phyloP scores from a whole-genome alignment of 176 grass and related monocot species.

The Ensete ventricosum region DNA sequence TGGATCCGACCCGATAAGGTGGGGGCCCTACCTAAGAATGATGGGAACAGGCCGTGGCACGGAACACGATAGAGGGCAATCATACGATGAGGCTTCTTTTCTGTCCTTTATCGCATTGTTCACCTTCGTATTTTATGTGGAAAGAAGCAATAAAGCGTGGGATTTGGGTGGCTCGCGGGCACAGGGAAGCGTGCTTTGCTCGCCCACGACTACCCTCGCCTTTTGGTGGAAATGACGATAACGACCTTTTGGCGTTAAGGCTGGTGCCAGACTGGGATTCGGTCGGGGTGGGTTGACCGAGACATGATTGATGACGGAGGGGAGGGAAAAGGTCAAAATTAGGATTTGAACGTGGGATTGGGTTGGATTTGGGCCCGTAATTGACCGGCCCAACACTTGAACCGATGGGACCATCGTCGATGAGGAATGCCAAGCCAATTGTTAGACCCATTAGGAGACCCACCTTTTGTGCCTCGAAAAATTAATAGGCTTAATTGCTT shows the following conservation, averaged over 20 bases:
- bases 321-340: too few relatives aligned
- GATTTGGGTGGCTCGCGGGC: not conserved
- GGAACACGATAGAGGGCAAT: conserved; percentile 4
- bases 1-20: not conserved
- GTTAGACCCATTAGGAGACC: too few relatives aligned
- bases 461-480: too few relatives aligned
- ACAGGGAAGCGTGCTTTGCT: not conserved
- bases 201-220: not conserved
- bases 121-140: too few relatives aligned
- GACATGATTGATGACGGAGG: not conserved
- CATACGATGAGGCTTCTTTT: conserved; percentile 4
- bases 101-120: not conserved
- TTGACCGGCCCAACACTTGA: too few relatives aligned
- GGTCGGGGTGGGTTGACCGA: not conserved
- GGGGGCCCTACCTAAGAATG: not conserved
- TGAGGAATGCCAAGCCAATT: too few relatives aligned
- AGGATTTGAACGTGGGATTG: too few relatives aligned
- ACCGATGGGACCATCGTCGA: too few relatives aligned
- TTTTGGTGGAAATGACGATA: not conserved
- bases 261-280: not conserved
- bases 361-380: too few relatives aligned
- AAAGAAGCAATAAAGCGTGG: not conserved
- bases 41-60: not conserved
- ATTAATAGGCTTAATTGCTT: too few relatives aligned
- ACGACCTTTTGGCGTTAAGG: not conserved